A percentile compares a stretch with the other conserved stretches of the same genome.
Conservation (phyloP, 2,329 filamentous ascomycete species). For the Tolypocladium amazonense region DNA sequence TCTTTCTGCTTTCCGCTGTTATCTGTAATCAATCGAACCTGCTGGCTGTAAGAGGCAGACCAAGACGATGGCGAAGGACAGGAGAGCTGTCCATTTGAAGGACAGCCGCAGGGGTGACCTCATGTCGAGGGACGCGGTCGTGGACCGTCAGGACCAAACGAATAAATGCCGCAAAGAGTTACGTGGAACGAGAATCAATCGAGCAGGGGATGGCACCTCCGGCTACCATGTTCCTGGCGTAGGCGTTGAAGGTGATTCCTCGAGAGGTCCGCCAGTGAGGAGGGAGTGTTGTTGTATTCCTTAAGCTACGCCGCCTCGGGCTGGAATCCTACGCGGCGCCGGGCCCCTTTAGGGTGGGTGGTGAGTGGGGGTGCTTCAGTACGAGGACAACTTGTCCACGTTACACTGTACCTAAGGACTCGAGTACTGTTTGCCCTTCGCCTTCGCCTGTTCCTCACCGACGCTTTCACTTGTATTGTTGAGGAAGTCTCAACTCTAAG, state of each 20-base stretch:
- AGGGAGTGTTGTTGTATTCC: neutral
- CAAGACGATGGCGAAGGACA: conserved; percentile 49
- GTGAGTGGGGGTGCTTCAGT: too few species aligned
- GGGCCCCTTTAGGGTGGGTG: too few species aligned
- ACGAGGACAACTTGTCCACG: too few species aligned
- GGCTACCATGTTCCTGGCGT: neutral
- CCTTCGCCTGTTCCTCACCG: too few species aligned
- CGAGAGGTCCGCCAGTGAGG: neutral
- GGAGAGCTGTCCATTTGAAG: conserved; percentile 53
- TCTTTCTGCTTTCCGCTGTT: neutral
- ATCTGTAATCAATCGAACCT: conserved; percentile 35
- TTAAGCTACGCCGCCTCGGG: too few species aligned
- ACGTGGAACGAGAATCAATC: neutral
- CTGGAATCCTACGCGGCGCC: too few species aligned
- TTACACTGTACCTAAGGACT: too few species aligned
- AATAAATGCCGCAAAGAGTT: neutral
- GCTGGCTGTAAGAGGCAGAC: conserved; percentile 52
- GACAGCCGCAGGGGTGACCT: conserved; percentile 38
- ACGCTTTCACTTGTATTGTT: too few species aligned
- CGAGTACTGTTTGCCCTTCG: too few species aligned
- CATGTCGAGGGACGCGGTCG: conserved; percentile 30
- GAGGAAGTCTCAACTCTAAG: too few species aligned
- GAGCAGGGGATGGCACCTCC: neutral
- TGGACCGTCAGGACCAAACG: conserved; percentile 1
- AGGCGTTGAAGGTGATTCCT: neutral